Conservation (phyloP, 2,329 filamentous ascomycete genomes). For the Allantophomopsis lycopodina region DNA sequence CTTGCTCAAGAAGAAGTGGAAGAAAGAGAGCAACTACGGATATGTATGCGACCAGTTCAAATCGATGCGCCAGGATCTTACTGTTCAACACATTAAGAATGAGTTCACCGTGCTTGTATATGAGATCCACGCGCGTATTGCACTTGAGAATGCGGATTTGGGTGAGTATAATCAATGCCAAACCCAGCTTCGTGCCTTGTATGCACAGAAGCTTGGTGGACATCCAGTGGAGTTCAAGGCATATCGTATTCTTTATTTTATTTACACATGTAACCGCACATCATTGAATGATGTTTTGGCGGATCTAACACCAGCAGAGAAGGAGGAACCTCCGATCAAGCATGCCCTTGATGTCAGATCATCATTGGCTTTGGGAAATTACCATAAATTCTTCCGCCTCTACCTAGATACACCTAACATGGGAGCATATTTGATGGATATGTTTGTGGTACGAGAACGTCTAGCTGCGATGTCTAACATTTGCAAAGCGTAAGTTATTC, state of each 20-base stretch:
- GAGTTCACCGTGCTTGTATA: slow-evolving; percentile 95
- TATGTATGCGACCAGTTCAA: slow-evolving; percentile 99
- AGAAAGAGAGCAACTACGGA: slow-evolving; percentile 80
- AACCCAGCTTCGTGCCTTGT: slow-evolving; percentile 88
- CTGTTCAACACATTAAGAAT: slow-evolving; percentile 92
- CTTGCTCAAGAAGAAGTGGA: slow-evolving; percentile 88
- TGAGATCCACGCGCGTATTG: slow-evolving; percentile 94
- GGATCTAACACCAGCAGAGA: slow-evolving; percentile 98
- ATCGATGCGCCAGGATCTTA: slow-evolving; percentile 92
- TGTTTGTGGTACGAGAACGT: slow-evolving; percentile 92
- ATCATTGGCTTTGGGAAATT: slow-evolving; percentile 84
- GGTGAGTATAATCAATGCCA: slow-evolving; percentile 99
- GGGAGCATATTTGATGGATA: slow-evolving; percentile 97
- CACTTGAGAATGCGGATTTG: slow-evolving; percentile 94
- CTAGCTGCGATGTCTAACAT: slow-evolving; percentile 82
- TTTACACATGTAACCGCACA: slow-evolving; percentile 95
- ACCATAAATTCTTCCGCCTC: slow-evolving; percentile 94
- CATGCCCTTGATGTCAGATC: slow-evolving; percentile 88
- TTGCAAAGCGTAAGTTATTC: slow-evolving; percentile 75
- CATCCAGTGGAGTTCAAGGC: slow-evolving; percentile 94
- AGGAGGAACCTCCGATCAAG: slow-evolving; percentile 69
- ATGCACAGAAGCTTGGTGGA: slow-evolving; percentile 75
- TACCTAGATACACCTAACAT: slow-evolving; percentile 92
- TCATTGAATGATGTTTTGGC: slow-evolving; percentile 96
- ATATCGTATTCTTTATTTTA: slow-evolving; percentile 98